Base-by-base conservation (phyloP, 805 yeast genomes). In the Suhomyces kilbournensis region DNA sequence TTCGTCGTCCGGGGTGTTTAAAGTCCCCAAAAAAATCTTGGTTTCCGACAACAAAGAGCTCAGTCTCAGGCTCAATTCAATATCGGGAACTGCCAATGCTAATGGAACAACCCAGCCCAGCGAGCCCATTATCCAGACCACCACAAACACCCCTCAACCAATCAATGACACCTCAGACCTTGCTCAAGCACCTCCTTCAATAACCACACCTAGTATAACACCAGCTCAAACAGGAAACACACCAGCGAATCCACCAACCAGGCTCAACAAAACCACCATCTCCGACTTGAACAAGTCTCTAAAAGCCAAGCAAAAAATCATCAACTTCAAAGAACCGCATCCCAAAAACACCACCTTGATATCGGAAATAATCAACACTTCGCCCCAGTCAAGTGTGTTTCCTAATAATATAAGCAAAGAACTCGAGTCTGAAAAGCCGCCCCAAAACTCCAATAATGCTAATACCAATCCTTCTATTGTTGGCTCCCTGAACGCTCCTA, bases 251-350 rank as follows among this genome's bases (percentile, higher is more conserved):
- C 48, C 51, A 4, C 28, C 48, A 3, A 26, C 55, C n/a, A 44
- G 48, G 6, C 48, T 65, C 53, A 64, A 65, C 56, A 63, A 63
- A 46, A 65, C 61, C 46, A 69, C 70, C 26, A 68, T 75, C 34
- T 66, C 76, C 25, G 74, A 71, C 59, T 65, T 75, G 46, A 75
- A 75, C 59, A 74, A 75, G 54, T 69, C 78, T 3, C 54, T 75
- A 25, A 74, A 72, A 54, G 78, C 75, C 35, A 74, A 75, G 51
- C 79, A 75, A 53, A 70, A 69, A 52, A 64, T 73, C 48, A 70
- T 73, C 52, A 69, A 56, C 46, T 53, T 68, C 3, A 67, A 70
- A 45, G 76, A 72, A 50, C 70, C 74, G 3, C 72, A 66, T 43
- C 68, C 74, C 12, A 71, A 71, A 50, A 70, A 63, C 51, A 59